Evolutionary conservation across 2,329 filamentous ascomycete species (phyloP), one percentile per base, ranked within the genome.

Genomic region (Pseudogymnoascus sp.): DNA sequence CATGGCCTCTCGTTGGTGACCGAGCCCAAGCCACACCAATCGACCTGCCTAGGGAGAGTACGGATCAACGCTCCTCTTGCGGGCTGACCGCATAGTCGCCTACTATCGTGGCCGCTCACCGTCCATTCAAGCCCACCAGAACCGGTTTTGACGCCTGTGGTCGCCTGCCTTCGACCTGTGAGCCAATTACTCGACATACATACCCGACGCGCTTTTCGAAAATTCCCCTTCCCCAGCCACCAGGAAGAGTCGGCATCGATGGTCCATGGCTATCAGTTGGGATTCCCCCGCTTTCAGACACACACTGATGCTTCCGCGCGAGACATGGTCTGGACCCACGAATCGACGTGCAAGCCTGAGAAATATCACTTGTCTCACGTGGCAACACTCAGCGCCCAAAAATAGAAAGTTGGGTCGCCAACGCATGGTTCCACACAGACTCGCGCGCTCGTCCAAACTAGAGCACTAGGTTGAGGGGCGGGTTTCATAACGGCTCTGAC

Each of bases 1-100:
- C 45, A 55, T n/a, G n/a, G 45, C 45, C 45, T 55, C 45, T 55
- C 45, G 45, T 55, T 55, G 45, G 45, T 55, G 45, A 55, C 45
- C 45, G n/a, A 3, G 2, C 25, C 14, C 25, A 52, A 30, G 45
- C 45, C 45, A 52, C 45, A 28, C 41, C 49, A 45, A 23, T 4
- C 11, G 19, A 25, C 11, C 22, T 45, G 19, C 22, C 22, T 25
- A 14, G 22, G 22, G 19, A 23, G 12, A n/a, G 19, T 25, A 22
- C 11, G 22, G 49, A 55, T 55, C 49, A 55, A 55, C 49, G 49
- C 28, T 55, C 49, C 8, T 11, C 49, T 28, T 55, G 9, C 49
- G 33, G 25, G 28, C 49, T 55, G 49, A 55, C 49, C 28, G 45
- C 45, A 52, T 30, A 4, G 14, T 52, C 45, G 45, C 28, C 42